Evolutionary conservation across 805 yeast genomes (phyloP).

Genomic region (Ogataea parapolymorpha): DNA sequence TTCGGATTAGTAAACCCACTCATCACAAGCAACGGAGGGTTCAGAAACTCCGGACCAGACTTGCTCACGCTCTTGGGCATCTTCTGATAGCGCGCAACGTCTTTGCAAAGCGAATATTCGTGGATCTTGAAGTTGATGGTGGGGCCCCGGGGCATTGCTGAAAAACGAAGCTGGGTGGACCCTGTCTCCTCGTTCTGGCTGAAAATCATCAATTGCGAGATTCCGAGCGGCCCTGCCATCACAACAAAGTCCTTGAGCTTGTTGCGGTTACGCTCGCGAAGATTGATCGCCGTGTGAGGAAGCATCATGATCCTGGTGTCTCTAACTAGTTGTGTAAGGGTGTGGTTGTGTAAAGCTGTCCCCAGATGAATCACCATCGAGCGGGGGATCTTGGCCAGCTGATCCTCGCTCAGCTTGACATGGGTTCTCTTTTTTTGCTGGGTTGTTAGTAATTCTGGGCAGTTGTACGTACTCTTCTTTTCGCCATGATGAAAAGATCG

Average conservation of each 20-base stretch:
- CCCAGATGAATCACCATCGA: constrained; percentile 95
- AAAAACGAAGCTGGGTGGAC: constrained; percentile 75
- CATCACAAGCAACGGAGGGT: constrained; percentile 88
- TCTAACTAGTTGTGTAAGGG: constrained; percentile 76
- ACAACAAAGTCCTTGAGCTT: constrained; percentile 89
- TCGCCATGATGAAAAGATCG: constrained; percentile 24
- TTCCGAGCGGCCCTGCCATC: constrained; percentile 98
- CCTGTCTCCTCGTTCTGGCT: constrained; percentile 78
- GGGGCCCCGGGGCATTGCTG: constrained; percentile 92
- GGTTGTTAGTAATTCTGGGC: constrained; percentile 9
- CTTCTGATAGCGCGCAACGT: constrained; percentile 64
- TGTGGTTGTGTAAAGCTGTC: constrained; percentile 65
- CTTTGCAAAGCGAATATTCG: constrained; percentile 77
- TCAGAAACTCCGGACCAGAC: constrained; percentile 57
- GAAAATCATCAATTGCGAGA: constrained; percentile 82
- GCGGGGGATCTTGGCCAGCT: constrained; percentile 70
- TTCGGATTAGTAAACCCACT: constrained; percentile 81
- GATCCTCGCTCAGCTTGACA: constrained; percentile 59
- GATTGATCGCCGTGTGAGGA: constrained; percentile 91
- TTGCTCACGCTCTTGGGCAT: constrained; percentile 75
- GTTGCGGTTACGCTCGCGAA: constrained; percentile 83
- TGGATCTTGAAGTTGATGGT: constrained; percentile 78
- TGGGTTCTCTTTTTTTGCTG: constrained; percentile 85
- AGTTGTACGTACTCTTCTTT: constrained; percentile 34
- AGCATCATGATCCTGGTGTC: constrained; percentile 91